Base-by-base conservation (phyloP, 202 grass and related monocot genomes). In the Hordeum pubiflorum region DNA sequence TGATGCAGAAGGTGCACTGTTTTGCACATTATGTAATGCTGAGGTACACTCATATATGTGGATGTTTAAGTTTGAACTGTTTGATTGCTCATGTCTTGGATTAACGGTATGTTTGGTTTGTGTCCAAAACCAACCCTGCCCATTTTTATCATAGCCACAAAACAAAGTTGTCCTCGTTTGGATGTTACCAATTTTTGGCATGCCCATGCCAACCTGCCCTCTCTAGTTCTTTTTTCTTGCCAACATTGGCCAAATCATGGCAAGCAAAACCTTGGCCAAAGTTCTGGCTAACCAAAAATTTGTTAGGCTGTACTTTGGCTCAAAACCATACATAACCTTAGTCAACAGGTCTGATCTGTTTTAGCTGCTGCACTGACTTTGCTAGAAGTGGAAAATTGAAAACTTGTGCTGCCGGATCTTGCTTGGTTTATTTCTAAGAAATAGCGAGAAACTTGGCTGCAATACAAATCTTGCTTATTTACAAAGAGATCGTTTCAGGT, bases 11-110 rank as follows among this genome's bases (percentile, higher is more conserved):
- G 92, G 96, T 48, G 85, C 92, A 85, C 76, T 99, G 37, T 99
- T 99, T 87, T 99, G 96, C 71, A 99, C 96, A 74, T 85, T 99
- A 80, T 99, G 96, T 70, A 90, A 96, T 89, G 88, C 96, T 67
- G 92, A 99, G 96, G 96, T 99, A 89, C 46, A 50, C 46, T 50
- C 29, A 75, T 72, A 61, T 71, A 7, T 66, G 40, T 52, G 6
- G 14, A 69, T 68, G 20, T 65, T 83, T 50, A 46, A 82, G 9
- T 55, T 81, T 32, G 22, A 83, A 87, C 63, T 17, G 18, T 27
- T 14, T 55, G 72, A n/a, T n/a, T 13, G 18, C 27, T 77, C 38
- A 1, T 82, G 26, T 58, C 57, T 87, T 21, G 8, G 39, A 70
- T 61, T 64, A 50, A 37, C 14, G 46, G 46, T 50, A 50, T 50